Percentiles rank a stretch among this genome's conserved stretches.
phyloP scores from a whole-genome alignment of 2,329 filamentous ascomycete genomes.

The Colletotrichum sp. region DNA sequence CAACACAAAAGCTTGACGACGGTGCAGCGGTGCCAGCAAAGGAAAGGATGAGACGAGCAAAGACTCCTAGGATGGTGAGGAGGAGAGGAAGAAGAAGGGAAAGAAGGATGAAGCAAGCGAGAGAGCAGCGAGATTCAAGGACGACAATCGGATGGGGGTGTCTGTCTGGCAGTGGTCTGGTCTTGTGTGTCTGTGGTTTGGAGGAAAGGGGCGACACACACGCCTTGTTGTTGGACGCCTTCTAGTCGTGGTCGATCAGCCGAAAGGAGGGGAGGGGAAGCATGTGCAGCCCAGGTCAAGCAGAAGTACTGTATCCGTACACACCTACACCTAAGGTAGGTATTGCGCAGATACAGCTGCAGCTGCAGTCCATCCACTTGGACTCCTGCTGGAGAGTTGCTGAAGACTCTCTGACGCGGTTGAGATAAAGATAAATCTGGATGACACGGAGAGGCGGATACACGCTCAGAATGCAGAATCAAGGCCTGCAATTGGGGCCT shows the following conservation, averaged over 20 bases:
- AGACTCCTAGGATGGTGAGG: neutral
- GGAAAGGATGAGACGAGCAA: neutral
- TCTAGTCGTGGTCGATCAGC: conserved; percentile 15
- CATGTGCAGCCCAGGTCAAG: neutral
- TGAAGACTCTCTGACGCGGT: neutral
- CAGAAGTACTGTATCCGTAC: neutral
- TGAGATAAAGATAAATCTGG: neutral
- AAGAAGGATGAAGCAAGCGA: neutral
- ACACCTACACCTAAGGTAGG: neutral
- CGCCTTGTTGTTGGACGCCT: conserved; percentile 2
- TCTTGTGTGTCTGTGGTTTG: neutral
- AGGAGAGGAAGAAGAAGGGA: neutral
- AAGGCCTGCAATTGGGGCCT: neutral
- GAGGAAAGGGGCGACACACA: conserved; percentile 14
- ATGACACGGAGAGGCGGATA: neutral
- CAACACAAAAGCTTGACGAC: neutral
- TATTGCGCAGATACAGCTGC: neutral
- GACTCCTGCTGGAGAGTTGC: neutral
- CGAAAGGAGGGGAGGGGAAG: conserved; percentile 3
- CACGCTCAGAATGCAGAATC: neutral
- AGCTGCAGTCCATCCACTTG: neutral
- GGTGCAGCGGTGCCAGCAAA: neutral
- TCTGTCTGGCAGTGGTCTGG: neutral
- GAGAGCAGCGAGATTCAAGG: conserved; percentile 7
- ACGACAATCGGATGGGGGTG: conserved; percentile 2